Conservation (phyloP, 2,329 filamentous ascomycete genomes). For the Ophiocordyceps robertsii region DNA sequence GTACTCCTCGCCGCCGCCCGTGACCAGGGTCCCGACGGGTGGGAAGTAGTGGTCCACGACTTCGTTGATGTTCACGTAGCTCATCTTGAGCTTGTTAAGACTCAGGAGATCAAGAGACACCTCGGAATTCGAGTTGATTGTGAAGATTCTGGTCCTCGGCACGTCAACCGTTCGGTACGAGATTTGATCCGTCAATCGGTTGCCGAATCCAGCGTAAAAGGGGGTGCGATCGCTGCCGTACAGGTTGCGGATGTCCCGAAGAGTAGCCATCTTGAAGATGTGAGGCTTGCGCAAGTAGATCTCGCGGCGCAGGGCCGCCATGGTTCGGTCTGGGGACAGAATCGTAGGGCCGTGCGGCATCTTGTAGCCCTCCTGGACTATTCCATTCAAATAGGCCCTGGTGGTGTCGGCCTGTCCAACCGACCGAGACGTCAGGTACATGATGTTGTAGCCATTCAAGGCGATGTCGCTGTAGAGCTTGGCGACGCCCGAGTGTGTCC, state of each 20-base stretch:
- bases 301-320: slow-evolving; percentile 82
- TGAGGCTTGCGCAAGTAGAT: slow-evolving; percentile 93
- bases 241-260: slow-evolving; percentile 83
- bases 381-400: slow-evolving; percentile 75
- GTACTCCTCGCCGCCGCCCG: slow-evolving; percentile 82
- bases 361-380: slow-evolving; percentile 74
- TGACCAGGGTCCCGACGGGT: slow-evolving; percentile 73
- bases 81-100: slow-evolving; percentile 90
- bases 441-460: slow-evolving; percentile 94
- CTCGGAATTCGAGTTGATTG: slow-evolving; percentile 96
- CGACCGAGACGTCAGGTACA: slow-evolving; percentile 90
- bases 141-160: slow-evolving; percentile 87
- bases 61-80: slow-evolving; percentile 93
- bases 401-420: slow-evolving; percentile 91
- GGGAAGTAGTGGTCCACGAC: slow-evolving; percentile 98
- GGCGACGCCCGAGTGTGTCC: slow-evolving; percentile 93
- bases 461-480: slow-evolving; percentile 95
- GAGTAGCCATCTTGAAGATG: slow-evolving; percentile 98
- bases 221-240: slow-evolving; percentile 68
- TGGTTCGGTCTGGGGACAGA: slow-evolving; percentile 85
- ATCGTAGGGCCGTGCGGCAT: slow-evolving; percentile 88
- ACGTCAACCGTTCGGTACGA: slow-evolving; percentile 95
- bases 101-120: slow-evolving; percentile 82
- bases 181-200: slow-evolving; percentile 88
- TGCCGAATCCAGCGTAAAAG: slow-evolving; percentile 96